Evolutionary conservation across 2,329 filamentous ascomycete genomes (phyloP).

Genomic region (Plenodomus tracheiphilus): DNA sequence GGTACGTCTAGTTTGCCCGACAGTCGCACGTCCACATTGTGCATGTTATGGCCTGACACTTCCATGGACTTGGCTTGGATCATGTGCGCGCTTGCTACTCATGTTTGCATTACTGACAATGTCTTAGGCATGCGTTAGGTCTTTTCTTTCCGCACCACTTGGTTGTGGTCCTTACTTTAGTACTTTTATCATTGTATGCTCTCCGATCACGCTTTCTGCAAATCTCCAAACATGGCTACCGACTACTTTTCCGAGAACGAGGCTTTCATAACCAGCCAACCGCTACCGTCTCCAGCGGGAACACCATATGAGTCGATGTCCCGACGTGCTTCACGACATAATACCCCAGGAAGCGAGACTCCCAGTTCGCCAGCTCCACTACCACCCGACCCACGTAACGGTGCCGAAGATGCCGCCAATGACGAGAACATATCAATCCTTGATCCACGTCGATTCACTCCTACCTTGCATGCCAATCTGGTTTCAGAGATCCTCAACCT

Average conservation of each 20-base stretch:
- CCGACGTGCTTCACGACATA: conserved; percentile 65
- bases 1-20: background rate
- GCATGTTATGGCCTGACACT: background rate
- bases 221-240: conserved; percentile 33
- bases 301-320: conserved; percentile 71
- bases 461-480: conserved; percentile 89
- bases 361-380: conserved; percentile 64
- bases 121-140: conserved; percentile 35
- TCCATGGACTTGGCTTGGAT: background rate
- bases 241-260: conserved; percentile 55
- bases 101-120: background rate
- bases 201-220: background rate
- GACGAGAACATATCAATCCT: conserved; percentile 75
- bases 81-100: no score
- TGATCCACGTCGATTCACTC: conserved; percentile 91
- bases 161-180: conserved; percentile 29
- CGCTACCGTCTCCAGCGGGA: conserved; percentile 71
- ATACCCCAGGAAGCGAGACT: conserved; percentile 62
- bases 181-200: conserved; percentile 1
- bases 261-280: conserved; percentile 46
- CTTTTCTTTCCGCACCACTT: conserved; percentile 29
- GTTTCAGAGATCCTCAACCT: conserved; percentile 91
- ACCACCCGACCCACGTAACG: conserved; percentile 54
- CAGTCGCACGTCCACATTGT: background rate
- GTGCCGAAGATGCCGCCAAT: conserved; percentile 52